phyloP scores from a whole-genome alignment of 2,329 filamentous ascomycete species.

The Botryotinia calthae region DNA sequence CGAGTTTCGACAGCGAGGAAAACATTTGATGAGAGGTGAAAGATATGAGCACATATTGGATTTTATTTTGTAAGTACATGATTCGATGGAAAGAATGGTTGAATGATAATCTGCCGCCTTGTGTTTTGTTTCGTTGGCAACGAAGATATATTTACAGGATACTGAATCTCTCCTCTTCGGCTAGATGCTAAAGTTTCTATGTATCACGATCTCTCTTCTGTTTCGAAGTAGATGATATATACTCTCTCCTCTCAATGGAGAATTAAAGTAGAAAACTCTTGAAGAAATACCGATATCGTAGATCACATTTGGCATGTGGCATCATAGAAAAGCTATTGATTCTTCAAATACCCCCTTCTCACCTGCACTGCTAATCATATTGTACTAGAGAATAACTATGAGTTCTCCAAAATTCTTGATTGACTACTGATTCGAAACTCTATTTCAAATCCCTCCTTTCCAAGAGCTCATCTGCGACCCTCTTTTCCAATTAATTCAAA shows the following conservation, averaged over 20 bases:
- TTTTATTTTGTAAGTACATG: rapidly evolving
- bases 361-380: not conserved
- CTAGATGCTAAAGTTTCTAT: not conserved
- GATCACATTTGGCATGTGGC: not conserved
- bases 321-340: not conserved
- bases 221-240: not conserved
- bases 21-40: not conserved
- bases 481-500: not conserved
- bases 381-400: not conserved
- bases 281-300: not conserved
- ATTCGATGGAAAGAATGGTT: not conserved
- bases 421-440: not conserved
- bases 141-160: not conserved
- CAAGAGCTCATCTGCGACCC: not conserved
- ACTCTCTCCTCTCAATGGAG: not conserved
- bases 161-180: not conserved
- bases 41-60: too few relatives aligned
- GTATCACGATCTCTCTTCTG: not conserved
- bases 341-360: not conserved
- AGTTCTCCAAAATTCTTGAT: not conserved
- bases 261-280: not conserved
- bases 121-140: not conserved
- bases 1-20: not conserved
- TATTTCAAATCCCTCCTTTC: not conserved
- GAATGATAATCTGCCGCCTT: not conserved